A percentile compares a stretch with the other conserved stretches of the same genome.
phyloP scores from a whole-genome alignment of 2,329 filamentous ascomycete genomes.

The Macrophomina phaseolina region DNA sequence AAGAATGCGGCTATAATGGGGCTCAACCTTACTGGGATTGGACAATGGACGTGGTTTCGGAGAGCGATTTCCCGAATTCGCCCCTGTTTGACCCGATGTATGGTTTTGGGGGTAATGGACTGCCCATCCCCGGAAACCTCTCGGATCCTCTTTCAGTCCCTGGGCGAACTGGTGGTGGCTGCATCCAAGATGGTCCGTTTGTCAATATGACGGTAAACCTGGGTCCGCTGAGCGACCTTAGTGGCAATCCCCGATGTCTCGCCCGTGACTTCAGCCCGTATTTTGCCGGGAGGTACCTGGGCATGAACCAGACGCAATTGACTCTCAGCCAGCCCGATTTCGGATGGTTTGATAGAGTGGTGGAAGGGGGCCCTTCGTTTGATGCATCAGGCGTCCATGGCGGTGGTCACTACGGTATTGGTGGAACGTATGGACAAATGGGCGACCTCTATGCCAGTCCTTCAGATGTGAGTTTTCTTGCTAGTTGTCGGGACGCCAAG shows the following conservation, averaged over 20 bases:
- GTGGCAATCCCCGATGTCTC: constrained; percentile 48
- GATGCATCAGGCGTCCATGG: constrained; percentile 52
- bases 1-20: constrained; percentile 16
- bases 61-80: constrained; percentile 2
- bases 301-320: constrained; percentile 32
- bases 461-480: neutral
- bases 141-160: constrained; percentile 6
- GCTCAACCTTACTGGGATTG: constrained; percentile 27
- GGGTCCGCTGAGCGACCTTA: constrained; percentile 50
- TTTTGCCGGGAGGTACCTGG: constrained; percentile 5
- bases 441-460: constrained; percentile 19
- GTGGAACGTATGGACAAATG: constrained; percentile 9
- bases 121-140: neutral
- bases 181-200: constrained; percentile 60
- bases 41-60: constrained; percentile 22
- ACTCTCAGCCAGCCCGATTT: constrained; percentile 13
- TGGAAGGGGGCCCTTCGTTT: constrained; percentile 32
- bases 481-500: constrained; percentile 44
- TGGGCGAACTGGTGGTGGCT: constrained; percentile 57
- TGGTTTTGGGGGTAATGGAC: constrained; percentile 28
- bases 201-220: constrained; percentile 52
- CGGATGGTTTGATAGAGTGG: constrained; percentile 33
- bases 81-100: constrained; percentile 25
- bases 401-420: constrained; percentile 55
- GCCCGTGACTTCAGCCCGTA: constrained; percentile 43